Evolutionary conservation across 768 basidiomycete genomes (phyloP).

Genomic region (Lactifluus pinguis): DNA sequence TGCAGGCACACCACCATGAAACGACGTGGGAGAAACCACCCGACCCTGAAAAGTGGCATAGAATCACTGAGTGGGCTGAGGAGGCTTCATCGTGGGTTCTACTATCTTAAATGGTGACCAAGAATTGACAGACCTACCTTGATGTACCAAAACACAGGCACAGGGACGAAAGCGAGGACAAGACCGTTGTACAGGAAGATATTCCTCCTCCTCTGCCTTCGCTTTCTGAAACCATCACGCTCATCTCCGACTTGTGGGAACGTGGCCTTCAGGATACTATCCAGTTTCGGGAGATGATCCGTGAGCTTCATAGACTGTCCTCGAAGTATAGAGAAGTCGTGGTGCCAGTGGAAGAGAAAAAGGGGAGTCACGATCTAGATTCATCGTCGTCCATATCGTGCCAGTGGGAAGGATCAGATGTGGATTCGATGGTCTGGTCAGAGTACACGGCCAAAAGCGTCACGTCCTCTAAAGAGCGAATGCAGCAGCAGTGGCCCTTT

Average conservation of each 20-base stretch:
- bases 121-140: background rate
- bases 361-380: background rate
- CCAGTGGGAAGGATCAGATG: background rate
- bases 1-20: too few relatives aligned
- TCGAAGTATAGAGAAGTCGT: background rate
- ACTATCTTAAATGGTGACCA: background rate
- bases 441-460: background rate
- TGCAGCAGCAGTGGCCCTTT: background rate
- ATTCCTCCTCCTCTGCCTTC: background rate
- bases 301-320: background rate
- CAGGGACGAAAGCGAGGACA: background rate
- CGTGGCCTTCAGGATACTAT: background rate
- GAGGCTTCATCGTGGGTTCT: background rate
- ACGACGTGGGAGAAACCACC: background rate
- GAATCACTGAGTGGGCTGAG: background rate
- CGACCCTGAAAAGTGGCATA: background rate
- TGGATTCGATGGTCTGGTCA: background rate
- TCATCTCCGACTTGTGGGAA: background rate
- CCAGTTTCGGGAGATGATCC: background rate
- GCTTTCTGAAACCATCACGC: background rate
- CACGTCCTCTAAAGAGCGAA: conserved; percentile 1
- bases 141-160: too few relatives aligned
- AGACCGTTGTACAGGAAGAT: background rate
- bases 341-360: background rate
- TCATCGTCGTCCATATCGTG: background rate